These are phyloP conservation scores for Salvia rosmarinus DNA, from an alignment of 257 asterid species.

Conservation along the genomic window DNA sequence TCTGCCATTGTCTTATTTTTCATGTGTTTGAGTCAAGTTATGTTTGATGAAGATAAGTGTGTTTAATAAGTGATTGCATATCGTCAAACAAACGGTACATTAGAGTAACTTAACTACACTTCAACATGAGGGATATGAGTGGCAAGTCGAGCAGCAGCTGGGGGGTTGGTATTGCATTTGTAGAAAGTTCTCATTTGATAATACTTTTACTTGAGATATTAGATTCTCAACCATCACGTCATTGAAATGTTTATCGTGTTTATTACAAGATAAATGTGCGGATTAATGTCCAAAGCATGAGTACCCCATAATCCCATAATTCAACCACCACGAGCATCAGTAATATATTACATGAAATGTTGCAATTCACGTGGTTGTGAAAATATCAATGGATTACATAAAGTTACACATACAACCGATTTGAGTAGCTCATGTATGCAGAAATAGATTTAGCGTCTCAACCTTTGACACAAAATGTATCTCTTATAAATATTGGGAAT, in stretches of 20 bases:
- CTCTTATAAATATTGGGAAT: not conserved
- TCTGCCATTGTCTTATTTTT: not conserved
- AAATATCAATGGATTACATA: no score
- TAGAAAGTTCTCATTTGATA: not conserved
- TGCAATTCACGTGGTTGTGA: no score
- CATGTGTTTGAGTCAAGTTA: not conserved
- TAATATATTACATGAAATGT: no score
- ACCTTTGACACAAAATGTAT: slow-evolving; percentile 14
- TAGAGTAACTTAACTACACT: slow-evolving; percentile 6
- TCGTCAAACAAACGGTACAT: not conserved
- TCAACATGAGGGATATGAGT: slow-evolving; percentile 19
- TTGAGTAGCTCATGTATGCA: slow-evolving; percentile 6
- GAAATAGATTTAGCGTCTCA: not conserved
- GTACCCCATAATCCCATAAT: no score
- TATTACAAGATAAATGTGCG: not conserved
- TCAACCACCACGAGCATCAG: no score
- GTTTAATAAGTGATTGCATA: slow-evolving; percentile 19
- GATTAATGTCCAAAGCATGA: no score
- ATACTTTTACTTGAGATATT: not conserved
- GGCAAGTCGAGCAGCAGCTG: slow-evolving; percentile 21
- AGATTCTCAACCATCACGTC: not conserved
- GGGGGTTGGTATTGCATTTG: slow-evolving; percentile 5
- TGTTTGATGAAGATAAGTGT: slow-evolving; percentile 24
- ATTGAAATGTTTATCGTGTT: not conserved
- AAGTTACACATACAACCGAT: slow-evolving; percentile 19